Percentiles rank a stretch among this genome's conserved stretches.
These are phyloP conservation scores for Aspergillus texensis DNA, from an alignment of 2,329 filamentous ascomycete genomes.

Conservation along the genomic window DNA sequence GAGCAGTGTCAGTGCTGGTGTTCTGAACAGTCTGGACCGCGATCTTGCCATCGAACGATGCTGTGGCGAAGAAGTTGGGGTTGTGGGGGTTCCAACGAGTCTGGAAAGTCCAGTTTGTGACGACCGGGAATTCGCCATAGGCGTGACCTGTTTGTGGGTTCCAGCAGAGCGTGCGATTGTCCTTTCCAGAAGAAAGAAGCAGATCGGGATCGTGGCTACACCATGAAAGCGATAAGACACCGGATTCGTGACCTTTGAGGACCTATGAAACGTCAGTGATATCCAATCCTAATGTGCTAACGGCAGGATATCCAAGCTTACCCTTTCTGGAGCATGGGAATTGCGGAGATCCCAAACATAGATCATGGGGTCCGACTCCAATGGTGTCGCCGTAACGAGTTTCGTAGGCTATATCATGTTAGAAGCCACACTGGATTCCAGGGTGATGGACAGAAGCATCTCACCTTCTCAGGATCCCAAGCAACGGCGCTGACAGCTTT, in stretches of 20 bases:
- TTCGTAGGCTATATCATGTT: constrained; percentile 67
- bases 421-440: constrained; percentile 14
- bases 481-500: constrained; percentile 94
- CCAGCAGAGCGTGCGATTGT: constrained; percentile 94
- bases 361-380: constrained; percentile 85
- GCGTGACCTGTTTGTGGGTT: constrained; percentile 88
- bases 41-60: constrained; percentile 96
- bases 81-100: constrained; percentile 94
- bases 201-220: constrained; percentile 88
- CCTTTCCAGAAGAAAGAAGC: constrained; percentile 90
- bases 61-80: constrained; percentile 87
- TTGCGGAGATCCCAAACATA: constrained; percentile 94
- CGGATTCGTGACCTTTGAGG: constrained; percentile 89
- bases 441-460: neutral
- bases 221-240: constrained; percentile 93
- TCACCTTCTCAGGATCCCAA: constrained; percentile 88
- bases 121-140: constrained; percentile 91
- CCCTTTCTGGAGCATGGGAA: constrained; percentile 84
- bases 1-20: constrained; percentile 72
- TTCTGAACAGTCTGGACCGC: constrained; percentile 92
- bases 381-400: constrained; percentile 86
- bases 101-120: constrained; percentile 99
- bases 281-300: neutral
- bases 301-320: constrained; percentile 27
- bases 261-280: constrained; percentile 53